These are phyloP conservation scores for Aegle marmelos DNA, from an alignment of 345 rosid genomes.

Conservation along the genomic window DNA sequence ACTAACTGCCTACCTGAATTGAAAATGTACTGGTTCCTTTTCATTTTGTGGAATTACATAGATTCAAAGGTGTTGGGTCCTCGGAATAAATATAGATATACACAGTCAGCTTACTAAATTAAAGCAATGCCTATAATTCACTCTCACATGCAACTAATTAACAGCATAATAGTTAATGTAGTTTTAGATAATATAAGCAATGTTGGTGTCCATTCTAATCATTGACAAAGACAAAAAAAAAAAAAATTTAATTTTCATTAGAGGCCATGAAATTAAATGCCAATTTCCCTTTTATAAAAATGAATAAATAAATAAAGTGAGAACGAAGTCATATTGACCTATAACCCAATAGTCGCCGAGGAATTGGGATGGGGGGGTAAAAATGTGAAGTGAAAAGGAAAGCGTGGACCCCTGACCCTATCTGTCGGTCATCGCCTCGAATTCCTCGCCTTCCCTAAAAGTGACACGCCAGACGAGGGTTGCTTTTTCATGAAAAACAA, in stretches of 20 bases:
- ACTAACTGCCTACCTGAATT: slow-evolving; percentile 3
- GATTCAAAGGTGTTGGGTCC: no score
- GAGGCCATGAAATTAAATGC: no score
- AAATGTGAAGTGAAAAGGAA: slow-evolving; percentile 20
- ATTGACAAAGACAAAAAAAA: background rate
- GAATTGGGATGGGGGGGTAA: slow-evolving; percentile 29
- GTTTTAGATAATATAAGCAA: background rate
- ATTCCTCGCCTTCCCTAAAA: slow-evolving; percentile 37
- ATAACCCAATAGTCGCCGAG: slow-evolving; percentile 13
- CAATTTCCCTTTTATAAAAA: background rate
- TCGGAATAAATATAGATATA: no score
- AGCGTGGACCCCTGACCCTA: slow-evolving; percentile 44
- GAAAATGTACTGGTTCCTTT: slow-evolving; percentile 10
- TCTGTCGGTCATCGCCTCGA: slow-evolving; percentile 61
- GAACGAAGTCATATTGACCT: slow-evolving; percentile 29
- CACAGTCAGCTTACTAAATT: background rate
- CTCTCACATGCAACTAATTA: background rate
- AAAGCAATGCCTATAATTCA: background rate
- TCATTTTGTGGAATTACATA: background rate
- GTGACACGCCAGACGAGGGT: slow-evolving; percentile 58
- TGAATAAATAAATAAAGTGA: background rate
- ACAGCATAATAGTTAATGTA: no score
- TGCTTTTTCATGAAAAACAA: slow-evolving; percentile 21
- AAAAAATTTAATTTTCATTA: no score
- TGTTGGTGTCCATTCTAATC: background rate